Evolutionary conservation across 176 grass and related monocot genomes (phyloP).

Genomic region (Oryza coarctata): DNA sequence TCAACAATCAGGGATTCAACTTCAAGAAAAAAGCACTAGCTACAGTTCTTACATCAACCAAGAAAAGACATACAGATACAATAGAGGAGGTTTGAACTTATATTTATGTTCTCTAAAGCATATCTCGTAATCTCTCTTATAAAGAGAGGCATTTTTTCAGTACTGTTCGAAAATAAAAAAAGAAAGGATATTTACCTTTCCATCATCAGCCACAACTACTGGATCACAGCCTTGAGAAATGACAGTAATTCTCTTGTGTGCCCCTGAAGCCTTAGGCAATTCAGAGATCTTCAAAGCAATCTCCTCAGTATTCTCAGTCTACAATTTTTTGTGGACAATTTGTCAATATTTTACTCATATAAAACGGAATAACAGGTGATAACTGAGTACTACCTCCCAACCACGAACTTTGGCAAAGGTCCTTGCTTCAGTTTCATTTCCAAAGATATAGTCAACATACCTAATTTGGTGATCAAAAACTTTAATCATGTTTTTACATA

Average conservation of each 20-base stretch:
- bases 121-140: neutral
- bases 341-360: neutral
- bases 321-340: slow-evolving; percentile 13
- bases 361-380: neutral
- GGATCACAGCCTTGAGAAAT: slow-evolving; percentile 89
- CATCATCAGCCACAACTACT: slow-evolving; percentile 66
- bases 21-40: neutral
- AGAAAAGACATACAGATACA: neutral
- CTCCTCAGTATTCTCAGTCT: slow-evolving; percentile 80
- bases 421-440: slow-evolving; percentile 87
- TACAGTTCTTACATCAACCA: neutral
- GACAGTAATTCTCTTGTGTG: slow-evolving; percentile 64
- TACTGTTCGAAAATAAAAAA: too few species aligned
- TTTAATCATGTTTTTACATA: neutral
- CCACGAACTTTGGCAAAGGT: slow-evolving; percentile 66
- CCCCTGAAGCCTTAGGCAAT: slow-evolving; percentile 62
- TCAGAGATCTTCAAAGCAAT: slow-evolving; percentile 79
- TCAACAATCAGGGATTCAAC: neutral
- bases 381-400: slow-evolving; percentile 56
- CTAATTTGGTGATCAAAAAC: slow-evolving; percentile 30
- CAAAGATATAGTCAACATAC: slow-evolving; percentile 71
- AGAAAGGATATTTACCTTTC: slow-evolving; percentile 52
- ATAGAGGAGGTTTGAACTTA: neutral
- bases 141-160: neutral
- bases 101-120: neutral